phyloP scores from a whole-genome alignment of 345 rosid species.

The Populus euphratica region DNA sequence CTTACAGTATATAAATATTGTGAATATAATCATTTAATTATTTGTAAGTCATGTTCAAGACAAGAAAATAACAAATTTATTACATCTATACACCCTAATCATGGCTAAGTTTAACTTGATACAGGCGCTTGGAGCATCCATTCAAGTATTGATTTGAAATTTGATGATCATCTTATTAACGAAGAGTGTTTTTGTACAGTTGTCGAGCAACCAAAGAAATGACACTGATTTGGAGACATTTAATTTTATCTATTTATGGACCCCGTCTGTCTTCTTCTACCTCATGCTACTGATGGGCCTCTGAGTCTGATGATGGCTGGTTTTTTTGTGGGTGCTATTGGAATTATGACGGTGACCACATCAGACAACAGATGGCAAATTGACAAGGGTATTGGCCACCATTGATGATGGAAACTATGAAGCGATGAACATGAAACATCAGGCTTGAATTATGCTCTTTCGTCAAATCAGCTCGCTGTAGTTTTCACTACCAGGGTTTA shows the following conservation, averaged over 20 bases:
- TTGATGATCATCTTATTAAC: too few species aligned
- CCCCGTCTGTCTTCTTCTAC: background rate
- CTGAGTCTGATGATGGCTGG: background rate
- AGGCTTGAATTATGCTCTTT: background rate
- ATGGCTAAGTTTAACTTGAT: background rate
- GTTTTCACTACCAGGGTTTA: background rate
- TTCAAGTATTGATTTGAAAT: background rate
- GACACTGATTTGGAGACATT: too few species aligned
- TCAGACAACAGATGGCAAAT: background rate
- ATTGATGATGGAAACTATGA: background rate
- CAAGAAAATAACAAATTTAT: too few species aligned
- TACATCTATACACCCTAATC: background rate
- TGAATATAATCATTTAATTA: too few species aligned
- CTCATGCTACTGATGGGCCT: background rate
- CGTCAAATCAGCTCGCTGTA: background rate
- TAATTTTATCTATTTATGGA: background rate
- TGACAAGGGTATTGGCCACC: background rate
- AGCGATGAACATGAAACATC: background rate
- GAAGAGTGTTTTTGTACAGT: background rate
- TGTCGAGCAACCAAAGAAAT: background rate
- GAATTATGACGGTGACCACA: background rate
- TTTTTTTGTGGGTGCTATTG: background rate
- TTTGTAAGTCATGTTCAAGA: too few species aligned
- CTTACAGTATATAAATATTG: too few species aligned
- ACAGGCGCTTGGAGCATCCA: background rate